Percentiles rank a stretch among this genome's conserved stretches.
Conservation (phyloP, 495 filamentous ascomycete genomes). For the Penicillium diatomitis region DNA sequence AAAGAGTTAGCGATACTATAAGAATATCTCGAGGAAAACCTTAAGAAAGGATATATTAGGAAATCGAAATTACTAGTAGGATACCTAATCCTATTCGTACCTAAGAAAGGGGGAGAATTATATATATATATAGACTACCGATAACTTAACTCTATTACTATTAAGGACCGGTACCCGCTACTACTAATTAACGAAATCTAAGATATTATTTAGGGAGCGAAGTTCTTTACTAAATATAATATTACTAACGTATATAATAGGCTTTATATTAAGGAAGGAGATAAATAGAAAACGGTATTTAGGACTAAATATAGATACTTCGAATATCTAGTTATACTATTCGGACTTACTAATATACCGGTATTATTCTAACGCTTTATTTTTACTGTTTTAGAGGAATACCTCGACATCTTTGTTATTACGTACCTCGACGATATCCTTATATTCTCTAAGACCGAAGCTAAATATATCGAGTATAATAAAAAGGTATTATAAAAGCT, state of each 20-base stretch:
- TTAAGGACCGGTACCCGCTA: slow-evolving; percentile 17
- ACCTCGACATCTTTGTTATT: neutral
- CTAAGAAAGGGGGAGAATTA: slow-evolving; percentile 16
- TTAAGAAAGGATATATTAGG: neutral
- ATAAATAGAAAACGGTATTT: slow-evolving; percentile 14
- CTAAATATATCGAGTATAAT: neutral
- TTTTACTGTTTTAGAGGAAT: neutral
- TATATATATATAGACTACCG: slow-evolving; percentile 16
- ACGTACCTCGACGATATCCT: neutral
- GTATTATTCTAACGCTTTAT: slow-evolving; percentile 6
- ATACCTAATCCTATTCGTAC: slow-evolving; percentile 15
- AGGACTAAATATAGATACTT: slow-evolving; percentile 8
- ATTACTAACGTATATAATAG: slow-evolving; percentile 10
- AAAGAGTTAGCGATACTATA: slow-evolving; percentile 3
- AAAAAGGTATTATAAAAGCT: neutral
- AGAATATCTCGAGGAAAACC: neutral
- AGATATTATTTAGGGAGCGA: slow-evolving; percentile 10
- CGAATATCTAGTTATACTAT: slow-evolving; percentile 11
- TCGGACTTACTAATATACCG: slow-evolving; percentile 10
- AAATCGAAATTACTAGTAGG: neutral
- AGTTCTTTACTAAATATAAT: slow-evolving; percentile 19
- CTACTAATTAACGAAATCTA: slow-evolving; percentile 10
- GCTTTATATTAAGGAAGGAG: slow-evolving; percentile 4
- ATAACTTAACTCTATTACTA: slow-evolving; percentile 16
- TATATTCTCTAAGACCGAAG: neutral